Conservation (phyloP, 257 asterid species). For the Solanum peruvianum region DNA sequence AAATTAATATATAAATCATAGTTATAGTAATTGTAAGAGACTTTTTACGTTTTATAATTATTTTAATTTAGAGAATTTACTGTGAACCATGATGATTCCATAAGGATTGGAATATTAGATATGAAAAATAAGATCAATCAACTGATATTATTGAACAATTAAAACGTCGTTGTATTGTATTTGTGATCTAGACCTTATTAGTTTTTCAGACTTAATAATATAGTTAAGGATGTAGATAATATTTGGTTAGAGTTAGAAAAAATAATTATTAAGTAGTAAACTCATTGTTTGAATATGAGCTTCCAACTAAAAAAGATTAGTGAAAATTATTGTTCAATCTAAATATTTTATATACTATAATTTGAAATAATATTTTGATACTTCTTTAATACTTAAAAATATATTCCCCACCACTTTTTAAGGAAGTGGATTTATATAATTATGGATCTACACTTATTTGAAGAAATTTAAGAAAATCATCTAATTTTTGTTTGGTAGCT, state of each 20-base stretch:
- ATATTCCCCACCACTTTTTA: neutral
- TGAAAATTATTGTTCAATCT: neutral
- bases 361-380: neutral
- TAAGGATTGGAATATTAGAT: rapidly evolving
- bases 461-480: neutral
- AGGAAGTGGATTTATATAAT: neutral
- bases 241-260: neutral
- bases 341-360: neutral
- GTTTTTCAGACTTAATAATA: neutral
- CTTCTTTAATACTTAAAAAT: neutral
- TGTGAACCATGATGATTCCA: too few species aligned
- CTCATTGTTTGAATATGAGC: neutral
- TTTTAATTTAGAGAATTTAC: too few species aligned
- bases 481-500: neutral
- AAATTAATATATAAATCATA: too few species aligned
- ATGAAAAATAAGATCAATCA: neutral
- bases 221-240: neutral
- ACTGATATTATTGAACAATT: rapidly evolving
- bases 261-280: neutral
- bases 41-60: too few species aligned
- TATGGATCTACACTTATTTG: neutral
- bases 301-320: neutral
- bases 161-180: too few species aligned
- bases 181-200: neutral
- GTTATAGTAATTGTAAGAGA: too few species aligned